Conservation (phyloP, 768 basidiomycete species). For the Russula brevipes region DNA sequence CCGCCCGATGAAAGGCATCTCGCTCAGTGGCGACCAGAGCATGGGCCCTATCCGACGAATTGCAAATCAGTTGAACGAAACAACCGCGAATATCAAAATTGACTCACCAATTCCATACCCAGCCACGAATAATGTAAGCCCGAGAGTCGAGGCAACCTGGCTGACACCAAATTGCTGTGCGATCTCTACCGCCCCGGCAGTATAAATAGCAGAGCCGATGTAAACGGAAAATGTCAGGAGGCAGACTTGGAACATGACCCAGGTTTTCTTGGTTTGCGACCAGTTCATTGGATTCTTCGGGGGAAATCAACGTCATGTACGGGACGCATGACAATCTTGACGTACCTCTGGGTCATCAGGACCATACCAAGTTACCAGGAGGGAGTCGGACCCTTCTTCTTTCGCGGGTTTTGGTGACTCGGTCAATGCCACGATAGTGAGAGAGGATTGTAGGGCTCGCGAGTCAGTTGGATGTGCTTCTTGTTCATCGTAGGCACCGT, state of each 20-base stretch:
- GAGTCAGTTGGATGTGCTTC: neutral
- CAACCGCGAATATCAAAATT: neutral
- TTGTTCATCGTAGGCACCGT: neutral
- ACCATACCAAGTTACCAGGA: slow-evolving; percentile 30
- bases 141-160: slow-evolving; percentile 30
- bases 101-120: slow-evolving; percentile 27
- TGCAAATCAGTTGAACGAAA: slow-evolving; percentile 15
- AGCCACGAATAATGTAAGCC: slow-evolving; percentile 30
- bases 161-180: slow-evolving; percentile 30
- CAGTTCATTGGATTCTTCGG: slow-evolving; percentile 28
- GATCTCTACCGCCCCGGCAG: slow-evolving; percentile 30
- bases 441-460: neutral
- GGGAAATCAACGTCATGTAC: neutral
- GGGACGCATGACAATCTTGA: neutral
- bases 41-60: slow-evolving; percentile 23
- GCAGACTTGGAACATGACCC: slow-evolving; percentile 33
- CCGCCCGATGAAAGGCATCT: slow-evolving; percentile 34
- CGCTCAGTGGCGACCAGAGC: slow-evolving; percentile 33
- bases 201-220: slow-evolving; percentile 35
- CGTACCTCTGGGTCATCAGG: slow-evolving; percentile 23
- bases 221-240: slow-evolving; percentile 35
- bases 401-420: neutral
- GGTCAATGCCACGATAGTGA: neutral
- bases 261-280: slow-evolving; percentile 30
- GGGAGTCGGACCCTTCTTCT: slow-evolving; percentile 18